Base-by-base conservation (phyloP, 1,284 basidiomycete genomes). In the Quambalaria eucalypti region DNA sequence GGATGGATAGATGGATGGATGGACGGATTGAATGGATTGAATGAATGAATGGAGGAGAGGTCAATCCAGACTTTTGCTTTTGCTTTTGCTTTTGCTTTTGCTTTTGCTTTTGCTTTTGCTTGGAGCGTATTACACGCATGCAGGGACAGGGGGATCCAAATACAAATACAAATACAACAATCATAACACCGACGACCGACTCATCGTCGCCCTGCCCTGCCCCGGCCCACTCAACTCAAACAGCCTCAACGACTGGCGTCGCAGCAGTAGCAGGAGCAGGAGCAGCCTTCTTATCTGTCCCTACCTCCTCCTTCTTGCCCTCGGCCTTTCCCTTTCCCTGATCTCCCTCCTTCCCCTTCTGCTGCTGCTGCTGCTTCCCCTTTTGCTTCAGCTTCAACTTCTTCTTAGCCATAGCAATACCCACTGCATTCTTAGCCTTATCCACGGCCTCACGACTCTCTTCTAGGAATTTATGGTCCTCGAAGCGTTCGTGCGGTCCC, bases 401-500 rank as follows among this genome's bases (percentile, higher is more conserved):
- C 48, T 62, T 64, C 33, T 58, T 57, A 23, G 50, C 48, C 64
- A 66, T 66, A n/a, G 64, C 89, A 23, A 51, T 81, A 49, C 86
- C 82, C 4, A 98, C 93, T 0, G 93, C 93, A 61, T 81, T 89
- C 78, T 89, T 87, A 25, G 97, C 93, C 64, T 83, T 86, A 62
- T 95, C 91, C 9, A 91, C 89, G 46, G 97, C 84, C 71, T 96
- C 91, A 71, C 84, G 81, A 70, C 86, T 92, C 78, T 96, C 86
- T 71, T 96, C 91, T 33, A 98, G 76, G 71, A 87, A 97, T 76
- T 93, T 85, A 10, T 84, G 85, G 73, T 98, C 93, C 50, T 97
- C 90, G 54, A 97, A 84, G 39, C 89, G 83, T 26, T 70, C 70
- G 10, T 39, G 31, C 44, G 46, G 46, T 9, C 29, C 23, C n/a